Percentiles rank a stretch among this genome's conserved stretches.
These are phyloP conservation scores for Aspergillus homomorphus DNA, from an alignment of 495 filamentous ascomycete species.

Conservation along the genomic window DNA sequence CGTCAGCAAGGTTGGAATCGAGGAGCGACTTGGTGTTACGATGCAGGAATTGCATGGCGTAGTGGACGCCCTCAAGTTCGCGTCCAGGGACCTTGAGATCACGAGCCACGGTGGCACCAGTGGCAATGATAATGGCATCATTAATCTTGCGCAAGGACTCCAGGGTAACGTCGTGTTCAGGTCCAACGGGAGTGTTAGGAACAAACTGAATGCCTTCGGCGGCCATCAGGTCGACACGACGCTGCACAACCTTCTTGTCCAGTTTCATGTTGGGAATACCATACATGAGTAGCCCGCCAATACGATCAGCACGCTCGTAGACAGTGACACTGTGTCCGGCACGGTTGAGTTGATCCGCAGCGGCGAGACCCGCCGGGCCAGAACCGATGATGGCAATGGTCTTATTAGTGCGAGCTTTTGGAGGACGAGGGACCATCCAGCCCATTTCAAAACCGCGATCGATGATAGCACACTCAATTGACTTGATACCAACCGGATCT, in stretches of 20 bases:
- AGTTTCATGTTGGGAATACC: conserved; percentile 99
- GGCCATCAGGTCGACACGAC: conserved; percentile 94
- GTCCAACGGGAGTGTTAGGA: conserved; percentile 72
- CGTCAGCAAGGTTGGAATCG: conserved; percentile 84
- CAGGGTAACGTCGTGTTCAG: conserved; percentile 67
- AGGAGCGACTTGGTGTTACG: conserved; percentile 98
- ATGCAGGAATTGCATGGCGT: conserved; percentile 98
- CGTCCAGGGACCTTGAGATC: conserved; percentile 92
- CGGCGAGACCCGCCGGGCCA: conserved; percentile 87
- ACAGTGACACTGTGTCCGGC: conserved; percentile 89
- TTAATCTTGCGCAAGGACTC: conserved; percentile 70
- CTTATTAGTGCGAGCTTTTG: conserved; percentile 81
- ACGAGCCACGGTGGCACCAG: conserved; percentile 94
- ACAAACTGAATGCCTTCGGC: conserved; percentile 85
- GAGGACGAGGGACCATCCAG: conserved; percentile 91
- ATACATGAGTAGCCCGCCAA: conserved; percentile 95
- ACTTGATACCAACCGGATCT: conserved; percentile 98
- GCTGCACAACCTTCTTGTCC: conserved; percentile 96
- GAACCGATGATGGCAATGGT: conserved; percentile 91
- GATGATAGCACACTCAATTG: conserved; percentile 98
- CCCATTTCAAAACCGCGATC: conserved; percentile 99
- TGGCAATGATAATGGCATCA: conserved; percentile 90
- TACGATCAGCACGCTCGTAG: conserved; percentile 92
- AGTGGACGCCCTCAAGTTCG: conserved; percentile 91
- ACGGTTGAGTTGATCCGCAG: conserved; percentile 94